Conservation (phyloP, 306 rosid species). For the Casuarina glauca region DNA sequence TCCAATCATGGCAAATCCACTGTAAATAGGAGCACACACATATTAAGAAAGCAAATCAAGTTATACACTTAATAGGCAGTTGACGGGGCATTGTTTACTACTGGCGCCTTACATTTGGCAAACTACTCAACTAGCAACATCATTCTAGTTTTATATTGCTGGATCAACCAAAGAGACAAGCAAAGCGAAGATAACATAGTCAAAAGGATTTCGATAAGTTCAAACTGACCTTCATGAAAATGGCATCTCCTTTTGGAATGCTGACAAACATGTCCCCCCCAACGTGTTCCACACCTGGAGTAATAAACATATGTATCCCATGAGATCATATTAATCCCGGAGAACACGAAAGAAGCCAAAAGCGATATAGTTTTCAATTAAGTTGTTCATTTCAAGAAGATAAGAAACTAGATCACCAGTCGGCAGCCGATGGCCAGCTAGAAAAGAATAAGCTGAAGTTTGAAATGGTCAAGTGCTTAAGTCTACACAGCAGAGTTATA, state of each 20-base stretch:
- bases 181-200: neutral
- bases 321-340: neutral
- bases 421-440: no score
- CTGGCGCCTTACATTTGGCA: neutral
- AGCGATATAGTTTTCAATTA: no score
- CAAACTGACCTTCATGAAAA: constrained; percentile 80
- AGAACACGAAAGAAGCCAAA: neutral
- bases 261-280: constrained; percentile 96
- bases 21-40: constrained; percentile 12
- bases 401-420: no score
- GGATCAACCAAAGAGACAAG: neutral
- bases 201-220: constrained; percentile 1
- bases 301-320: constrained; percentile 5
- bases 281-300: constrained; percentile 82
- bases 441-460: neutral
- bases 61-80: neutral
- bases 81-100: neutral
- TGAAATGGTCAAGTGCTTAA: neutral
- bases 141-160: neutral
- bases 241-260: constrained; percentile 82
- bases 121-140: neutral
- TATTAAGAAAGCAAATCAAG: constrained; percentile 13
- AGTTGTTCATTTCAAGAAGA: no score
- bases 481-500: neutral
- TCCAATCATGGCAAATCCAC: constrained; percentile 98